Conservation (phyloP, 1,284 basidiomycete species). For the Leccinum subrobustum region DNA sequence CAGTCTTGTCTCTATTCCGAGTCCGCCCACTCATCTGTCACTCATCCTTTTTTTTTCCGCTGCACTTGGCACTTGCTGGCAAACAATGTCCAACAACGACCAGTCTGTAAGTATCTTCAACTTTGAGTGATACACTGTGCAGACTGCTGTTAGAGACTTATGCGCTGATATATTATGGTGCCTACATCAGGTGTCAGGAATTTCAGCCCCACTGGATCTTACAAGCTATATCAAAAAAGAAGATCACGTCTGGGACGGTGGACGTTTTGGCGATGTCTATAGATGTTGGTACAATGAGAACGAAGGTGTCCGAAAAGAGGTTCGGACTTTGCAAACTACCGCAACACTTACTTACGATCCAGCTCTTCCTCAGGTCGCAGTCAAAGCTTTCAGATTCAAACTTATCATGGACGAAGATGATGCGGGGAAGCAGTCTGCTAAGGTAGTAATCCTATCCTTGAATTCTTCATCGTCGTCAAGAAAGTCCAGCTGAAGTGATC, state of each 20-base stretch:
- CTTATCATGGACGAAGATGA: background rate
- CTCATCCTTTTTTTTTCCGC: no score
- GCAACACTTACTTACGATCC: background rate
- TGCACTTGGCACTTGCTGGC: no score
- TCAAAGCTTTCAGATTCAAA: background rate
- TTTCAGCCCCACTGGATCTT: slow-evolving; percentile 1
- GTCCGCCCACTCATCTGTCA: no score
- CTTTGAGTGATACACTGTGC: no score
- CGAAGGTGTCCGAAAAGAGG: background rate
- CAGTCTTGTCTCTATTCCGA: no score
- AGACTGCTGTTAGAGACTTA: no score
- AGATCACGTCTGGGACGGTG: background rate
- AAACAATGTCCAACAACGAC: no score
- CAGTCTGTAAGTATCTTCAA: no score
- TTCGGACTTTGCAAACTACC: background rate
- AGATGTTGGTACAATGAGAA: slow-evolving; percentile 2
- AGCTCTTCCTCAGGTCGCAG: no score
- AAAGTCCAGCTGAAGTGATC: background rate
- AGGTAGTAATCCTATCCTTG: background rate
- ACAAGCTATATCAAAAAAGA: slow-evolving; percentile 7
- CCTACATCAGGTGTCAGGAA: background rate
- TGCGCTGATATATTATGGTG: no score
- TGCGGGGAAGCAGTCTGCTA: background rate
- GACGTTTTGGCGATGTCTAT: slow-evolving; percentile 7
- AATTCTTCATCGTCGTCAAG: background rate